Conservation (phyloP, 768 basidiomycete genomes). For the Mycena albidolilacea region DNA sequence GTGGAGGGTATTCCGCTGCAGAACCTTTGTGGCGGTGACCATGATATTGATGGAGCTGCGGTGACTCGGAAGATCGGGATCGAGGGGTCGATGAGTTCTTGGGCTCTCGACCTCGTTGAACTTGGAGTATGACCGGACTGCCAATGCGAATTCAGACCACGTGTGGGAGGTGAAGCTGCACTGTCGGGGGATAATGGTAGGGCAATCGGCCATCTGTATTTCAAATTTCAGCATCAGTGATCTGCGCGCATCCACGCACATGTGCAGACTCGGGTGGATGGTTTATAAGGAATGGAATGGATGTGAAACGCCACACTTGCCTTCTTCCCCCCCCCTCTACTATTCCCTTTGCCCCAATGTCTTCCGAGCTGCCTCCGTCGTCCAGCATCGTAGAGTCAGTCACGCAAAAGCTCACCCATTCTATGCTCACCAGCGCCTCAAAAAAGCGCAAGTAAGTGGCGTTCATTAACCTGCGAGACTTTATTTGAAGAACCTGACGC, state of each 20-base stretch:
- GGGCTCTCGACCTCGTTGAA: not conserved
- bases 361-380: not conserved
- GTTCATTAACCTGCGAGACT: too few relatives aligned
- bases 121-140: not conserved
- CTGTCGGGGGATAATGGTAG: not conserved
- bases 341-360: not conserved
- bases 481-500: not conserved
- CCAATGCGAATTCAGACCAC: not conserved
- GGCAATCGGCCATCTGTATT: not conserved
- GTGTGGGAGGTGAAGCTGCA: not conserved
- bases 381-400: not conserved
- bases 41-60: not conserved
- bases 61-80: not conserved
- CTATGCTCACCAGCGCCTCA: not conserved
- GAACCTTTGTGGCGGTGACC: too few relatives aligned
- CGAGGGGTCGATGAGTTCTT: not conserved
- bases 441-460: not conserved
- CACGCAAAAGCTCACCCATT: not conserved
- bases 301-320: too few relatives aligned
- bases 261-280: not conserved
- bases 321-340: too few relatives aligned
- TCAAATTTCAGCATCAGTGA: not conserved
- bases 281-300: too few relatives aligned
- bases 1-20: too few relatives aligned
- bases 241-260: not conserved